Evolutionary conservation across 2,329 filamentous ascomycete genomes (phyloP), one percentile per base, ranked within the genome.

Genomic region (Cephalotrichum gorgonifer): DNA sequence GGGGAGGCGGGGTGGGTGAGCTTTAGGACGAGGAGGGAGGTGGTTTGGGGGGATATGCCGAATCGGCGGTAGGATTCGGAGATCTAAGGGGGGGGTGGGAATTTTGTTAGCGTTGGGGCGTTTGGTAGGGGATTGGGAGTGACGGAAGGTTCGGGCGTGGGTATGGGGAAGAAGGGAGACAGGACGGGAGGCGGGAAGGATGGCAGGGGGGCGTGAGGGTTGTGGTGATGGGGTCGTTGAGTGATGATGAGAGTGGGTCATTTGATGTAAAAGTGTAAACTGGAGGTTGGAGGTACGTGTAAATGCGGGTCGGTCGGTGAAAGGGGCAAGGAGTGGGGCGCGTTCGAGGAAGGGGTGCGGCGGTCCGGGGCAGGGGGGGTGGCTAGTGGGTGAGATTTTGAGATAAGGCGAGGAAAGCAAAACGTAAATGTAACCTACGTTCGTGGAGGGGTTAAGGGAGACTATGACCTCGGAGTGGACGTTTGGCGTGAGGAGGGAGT

Each of bases 381-480:
- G 27, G 8, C 15, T 26, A 17, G 25, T 6, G 35, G 35, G 35
- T n/a, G n/a, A n/a, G n/a, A 15, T 22, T 33, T 17, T 35, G 11
- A n/a, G 2, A 8, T 4, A 17, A 20, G 26, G 3, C 7, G 35
- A 26, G 15, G 35, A 5, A 41, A 33, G 41, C 51, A 44, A 35
- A 14, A 27, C 43, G 27, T 4, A 15, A 7, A n/a, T 8, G 22
- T 11, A 12, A 15, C 53, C 54, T 63, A 88, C 86, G 64, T 95
- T 95, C 62, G 88, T 91, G 54, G 86, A 89, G 1, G 86, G 76
- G 51, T 83, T 90, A 42, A 96, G 71, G 3, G 81, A 82, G 56
- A 85, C 85, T 27, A 96, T 88, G 50, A 88, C 85, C 66, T 96
- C 90, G 0, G 87, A 90, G 64, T 95, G 90, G 4, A 95, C 80